Percentiles rank a stretch among this genome's conserved stretches.
These are phyloP conservation scores for Plasmodium malariae DNA, from an alignment of 169 alveolate species.

Conservation along the genomic window DNA sequence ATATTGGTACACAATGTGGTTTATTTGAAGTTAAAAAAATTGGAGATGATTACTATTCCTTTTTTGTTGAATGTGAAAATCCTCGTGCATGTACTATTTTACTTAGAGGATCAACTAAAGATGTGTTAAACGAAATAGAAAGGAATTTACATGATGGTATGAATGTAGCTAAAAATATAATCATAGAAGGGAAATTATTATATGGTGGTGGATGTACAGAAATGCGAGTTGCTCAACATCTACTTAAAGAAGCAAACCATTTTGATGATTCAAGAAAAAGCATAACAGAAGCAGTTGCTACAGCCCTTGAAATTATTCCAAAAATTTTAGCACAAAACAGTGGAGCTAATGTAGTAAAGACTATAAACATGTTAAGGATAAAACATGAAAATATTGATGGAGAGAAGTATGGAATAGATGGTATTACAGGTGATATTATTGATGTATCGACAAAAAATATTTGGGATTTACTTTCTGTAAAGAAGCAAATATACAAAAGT, in stretches of 20 bases:
- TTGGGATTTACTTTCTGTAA: conserved; percentile 96
- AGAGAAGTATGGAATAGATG: conserved; percentile 93
- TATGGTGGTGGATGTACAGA: conserved; percentile 99
- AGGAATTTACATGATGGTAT: conserved; percentile 98
- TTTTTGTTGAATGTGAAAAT: conserved; percentile 91
- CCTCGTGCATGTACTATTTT: conserved; percentile 98
- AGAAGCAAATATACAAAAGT: conserved; percentile 95
- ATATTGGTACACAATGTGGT: conserved; percentile 97
- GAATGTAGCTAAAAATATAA: conserved; percentile 97
- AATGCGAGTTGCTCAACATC: conserved; percentile 95
- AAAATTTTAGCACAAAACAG: conserved; percentile 98
- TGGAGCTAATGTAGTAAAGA: conserved; percentile 96
- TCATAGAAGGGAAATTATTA: conserved; percentile 95
- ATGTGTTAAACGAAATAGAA: conserved; percentile 98
- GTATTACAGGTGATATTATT: conserved; percentile 94
- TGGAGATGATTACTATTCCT: conserved; percentile 92
- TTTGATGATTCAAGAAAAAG: conserved; percentile 76
- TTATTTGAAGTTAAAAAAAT: conserved; percentile 96
- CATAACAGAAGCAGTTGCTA: conserved; percentile 98
- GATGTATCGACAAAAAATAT: conserved; percentile 91
- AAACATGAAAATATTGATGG: conserved; percentile 86
- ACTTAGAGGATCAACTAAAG: conserved; percentile 99
- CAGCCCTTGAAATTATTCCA: conserved; percentile 98
- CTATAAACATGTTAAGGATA: conserved; percentile 93
- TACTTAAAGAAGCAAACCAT: conserved; percentile 88